Evolutionary conservation across 768 basidiomycete species (phyloP).

Genomic region (Termitomyces sp.): DNA sequence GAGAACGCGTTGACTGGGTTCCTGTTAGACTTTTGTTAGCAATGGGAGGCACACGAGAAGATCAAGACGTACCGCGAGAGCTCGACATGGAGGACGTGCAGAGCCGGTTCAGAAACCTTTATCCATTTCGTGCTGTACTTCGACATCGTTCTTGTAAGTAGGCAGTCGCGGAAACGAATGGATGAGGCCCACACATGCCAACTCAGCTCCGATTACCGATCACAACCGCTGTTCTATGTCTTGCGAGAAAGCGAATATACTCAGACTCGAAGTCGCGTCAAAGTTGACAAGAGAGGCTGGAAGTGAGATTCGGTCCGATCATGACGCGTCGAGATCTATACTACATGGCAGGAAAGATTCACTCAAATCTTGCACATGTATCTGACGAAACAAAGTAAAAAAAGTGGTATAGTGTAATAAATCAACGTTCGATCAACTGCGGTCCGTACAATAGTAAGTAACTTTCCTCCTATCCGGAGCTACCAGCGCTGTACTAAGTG

Average conservation of each 20-base stretch:
- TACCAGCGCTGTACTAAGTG: constrained; percentile 1
- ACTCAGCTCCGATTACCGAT: background rate
- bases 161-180: background rate
- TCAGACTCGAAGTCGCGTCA: background rate
- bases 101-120: constrained; percentile 39
- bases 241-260: no score
- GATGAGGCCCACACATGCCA: background rate
- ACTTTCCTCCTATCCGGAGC: constrained; percentile 1
- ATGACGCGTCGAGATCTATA: background rate
- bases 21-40: constrained; percentile 23
- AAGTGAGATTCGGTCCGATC: background rate
- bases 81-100: constrained; percentile 41
- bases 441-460: constrained; percentile 2
- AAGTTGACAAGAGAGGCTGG: background rate
- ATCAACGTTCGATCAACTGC: no score
- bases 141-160: constrained; percentile 3
- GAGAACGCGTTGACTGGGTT: constrained; percentile 65
- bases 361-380: no score
- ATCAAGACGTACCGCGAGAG: constrained; percentile 32
- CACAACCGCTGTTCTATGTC: no score
- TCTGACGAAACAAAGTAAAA: background rate
- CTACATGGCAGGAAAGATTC: no score
- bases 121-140: constrained; percentile 30
- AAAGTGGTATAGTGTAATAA: constrained; percentile 7
- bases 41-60: background rate